Percentiles rank a stretch among this genome's conserved stretches.
phyloP scores from a whole-genome alignment of 2,329 filamentous ascomycete genomes.

The Coniella vitis region DNA sequence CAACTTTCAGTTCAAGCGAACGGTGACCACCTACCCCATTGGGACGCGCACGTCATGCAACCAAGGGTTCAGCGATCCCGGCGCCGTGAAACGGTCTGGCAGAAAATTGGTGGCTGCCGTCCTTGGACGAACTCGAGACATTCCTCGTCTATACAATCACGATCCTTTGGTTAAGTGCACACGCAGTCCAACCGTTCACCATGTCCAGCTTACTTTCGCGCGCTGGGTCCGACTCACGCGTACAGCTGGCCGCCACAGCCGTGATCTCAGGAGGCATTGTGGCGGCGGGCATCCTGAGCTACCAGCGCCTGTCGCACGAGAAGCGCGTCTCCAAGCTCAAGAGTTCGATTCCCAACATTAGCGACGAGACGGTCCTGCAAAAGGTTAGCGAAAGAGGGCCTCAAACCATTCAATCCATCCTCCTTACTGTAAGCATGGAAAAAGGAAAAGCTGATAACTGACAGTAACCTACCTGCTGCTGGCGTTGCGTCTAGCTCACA shows the following conservation, averaged over 20 bases:
- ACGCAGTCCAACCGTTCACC: not conserved
- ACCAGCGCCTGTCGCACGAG: slow-evolving; percentile 51
- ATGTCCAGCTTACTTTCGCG: slow-evolving; percentile 41
- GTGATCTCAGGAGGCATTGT: slow-evolving; percentile 56
- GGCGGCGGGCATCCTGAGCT: slow-evolving; percentile 54
- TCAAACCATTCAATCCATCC: not conserved
- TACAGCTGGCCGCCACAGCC: slow-evolving; percentile 66
- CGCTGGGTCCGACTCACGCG: slow-evolving; percentile 36
- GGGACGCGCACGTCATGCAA: too few species aligned
- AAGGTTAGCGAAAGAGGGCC: slow-evolving; percentile 25
- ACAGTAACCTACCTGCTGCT: slow-evolving; percentile 11
- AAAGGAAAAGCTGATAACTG: slow-evolving; percentile 12
- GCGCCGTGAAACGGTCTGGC: too few species aligned
- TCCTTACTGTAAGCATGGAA: not conserved
- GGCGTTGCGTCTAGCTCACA: slow-evolving; percentile 41
- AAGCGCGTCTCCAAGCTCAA: slow-evolving; percentile 52
- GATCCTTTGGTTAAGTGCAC: not conserved
- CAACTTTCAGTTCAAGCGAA: slow-evolving; percentile 4
- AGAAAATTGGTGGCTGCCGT: too few species aligned
- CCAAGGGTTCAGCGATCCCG: too few species aligned
- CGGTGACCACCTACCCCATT: too few species aligned
- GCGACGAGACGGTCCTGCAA: slow-evolving; percentile 27
- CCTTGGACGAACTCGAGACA: too few species aligned
- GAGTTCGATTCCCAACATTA: slow-evolving; percentile 46
- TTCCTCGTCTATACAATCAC: too few species aligned